Evolutionary conservation across 257 asterid species (phyloP).

Genomic region (Ocimum tenuiflorum): DNA sequence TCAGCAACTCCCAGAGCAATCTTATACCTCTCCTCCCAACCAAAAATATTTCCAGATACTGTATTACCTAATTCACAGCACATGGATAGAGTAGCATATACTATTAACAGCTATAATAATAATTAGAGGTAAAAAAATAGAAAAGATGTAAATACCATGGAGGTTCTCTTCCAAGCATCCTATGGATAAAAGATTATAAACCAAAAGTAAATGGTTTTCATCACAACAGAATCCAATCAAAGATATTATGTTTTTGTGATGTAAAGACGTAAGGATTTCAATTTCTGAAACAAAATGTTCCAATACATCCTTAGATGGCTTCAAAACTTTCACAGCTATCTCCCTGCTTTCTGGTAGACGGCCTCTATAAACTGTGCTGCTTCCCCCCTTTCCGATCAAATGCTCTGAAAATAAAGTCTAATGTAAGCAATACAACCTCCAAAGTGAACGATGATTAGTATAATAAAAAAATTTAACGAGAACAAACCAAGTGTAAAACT

Average conservation of each 20-base stretch:
- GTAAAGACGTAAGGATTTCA: slow-evolving; percentile 51
- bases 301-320: slow-evolving; percentile 53
- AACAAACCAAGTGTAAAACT: slow-evolving; percentile 53
- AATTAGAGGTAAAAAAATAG: slow-evolving; percentile 5
- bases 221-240: slow-evolving; percentile 63
- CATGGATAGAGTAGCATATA: slow-evolving; percentile 9
- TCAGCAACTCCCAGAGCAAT: slow-evolving; percentile 74
- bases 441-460: background rate
- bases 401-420: slow-evolving; percentile 34
- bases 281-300: slow-evolving; percentile 67
- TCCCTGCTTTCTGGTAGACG: slow-evolving; percentile 50
- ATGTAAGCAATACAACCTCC: slow-evolving; percentile 11
- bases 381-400: slow-evolving; percentile 80
- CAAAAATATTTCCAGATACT: slow-evolving; percentile 34
- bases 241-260: slow-evolving; percentile 58
- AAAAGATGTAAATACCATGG: slow-evolving; percentile 40
- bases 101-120: background rate
- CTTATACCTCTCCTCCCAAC: slow-evolving; percentile 67
- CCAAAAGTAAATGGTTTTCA: slow-evolving; percentile 53
- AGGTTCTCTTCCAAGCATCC: slow-evolving; percentile 83
- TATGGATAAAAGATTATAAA: slow-evolving; percentile 64
- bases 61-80: slow-evolving; percentile 33
- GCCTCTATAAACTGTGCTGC: slow-evolving; percentile 70
- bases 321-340: slow-evolving; percentile 66
- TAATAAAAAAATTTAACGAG: slow-evolving; percentile 12